Percentiles rank a stretch among this genome's conserved stretches.
These are phyloP conservation scores for Leccinum pallidistipes DNA, from an alignment of 1,284 basidiomycete genomes.

Conservation along the genomic window DNA sequence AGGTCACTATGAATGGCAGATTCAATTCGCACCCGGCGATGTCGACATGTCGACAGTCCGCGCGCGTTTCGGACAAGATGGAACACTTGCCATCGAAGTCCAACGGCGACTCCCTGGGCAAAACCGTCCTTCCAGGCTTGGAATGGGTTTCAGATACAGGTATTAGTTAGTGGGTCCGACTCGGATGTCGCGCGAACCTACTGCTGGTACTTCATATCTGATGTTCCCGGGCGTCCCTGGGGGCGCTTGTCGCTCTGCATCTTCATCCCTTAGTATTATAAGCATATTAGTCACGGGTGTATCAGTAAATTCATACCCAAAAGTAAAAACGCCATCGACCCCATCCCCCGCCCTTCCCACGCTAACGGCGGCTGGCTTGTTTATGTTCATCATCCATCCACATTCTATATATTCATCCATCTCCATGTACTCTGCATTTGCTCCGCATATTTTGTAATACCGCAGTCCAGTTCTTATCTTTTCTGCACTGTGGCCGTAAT, in stretches of 20 bases:
- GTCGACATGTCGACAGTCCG: slow-evolving; percentile 49
- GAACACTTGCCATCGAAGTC: slow-evolving; percentile 47
- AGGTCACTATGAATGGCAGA: slow-evolving; percentile 60
- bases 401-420: slow-evolving; percentile 13
- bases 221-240: neutral
- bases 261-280: slow-evolving; percentile 20
- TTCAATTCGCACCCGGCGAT: slow-evolving; percentile 47
- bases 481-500: neutral
- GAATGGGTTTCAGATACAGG: slow-evolving; percentile 33
- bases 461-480: neutral
- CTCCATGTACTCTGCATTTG: neutral
- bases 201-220: slow-evolving; percentile 4
- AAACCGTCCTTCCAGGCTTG: slow-evolving; percentile 20
- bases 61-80: slow-evolving; percentile 45
- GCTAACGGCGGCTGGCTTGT: neutral
- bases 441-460: slow-evolving; percentile 14
- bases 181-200: neutral
- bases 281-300: slow-evolving; percentile 25
- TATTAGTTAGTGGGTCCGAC: slow-evolving; percentile 14
- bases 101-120: slow-evolving; percentile 27
- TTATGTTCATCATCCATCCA: neutral
- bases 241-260: slow-evolving; percentile 9
- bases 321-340: slow-evolving; percentile 5
- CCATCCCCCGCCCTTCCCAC: slow-evolving; percentile 5
- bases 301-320: slow-evolving; percentile 15